These are phyloP conservation scores for Closterium sp. DNA, from an alignment of 139 green algal species.

Conservation along the genomic window DNA sequence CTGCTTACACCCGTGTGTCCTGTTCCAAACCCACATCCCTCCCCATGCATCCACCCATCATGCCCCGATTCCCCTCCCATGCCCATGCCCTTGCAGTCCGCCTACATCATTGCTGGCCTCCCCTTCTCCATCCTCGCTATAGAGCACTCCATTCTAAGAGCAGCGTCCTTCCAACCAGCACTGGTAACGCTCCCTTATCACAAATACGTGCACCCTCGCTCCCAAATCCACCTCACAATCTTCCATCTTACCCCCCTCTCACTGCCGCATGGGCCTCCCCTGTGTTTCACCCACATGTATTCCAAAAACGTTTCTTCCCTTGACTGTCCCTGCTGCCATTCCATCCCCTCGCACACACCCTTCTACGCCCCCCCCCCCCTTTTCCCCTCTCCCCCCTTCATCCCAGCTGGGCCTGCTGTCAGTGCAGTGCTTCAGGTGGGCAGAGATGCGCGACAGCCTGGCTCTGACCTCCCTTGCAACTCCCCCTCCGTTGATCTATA, in stretches of 20 bases:
- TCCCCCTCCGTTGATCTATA: too few relatives aligned
- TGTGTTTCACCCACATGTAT: too few relatives aligned
- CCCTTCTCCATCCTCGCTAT: constrained; percentile 20
- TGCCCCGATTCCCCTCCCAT: too few relatives aligned
- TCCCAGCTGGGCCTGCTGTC: constrained; percentile 27
- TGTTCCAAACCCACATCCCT: too few relatives aligned
- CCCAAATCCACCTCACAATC: too few relatives aligned
- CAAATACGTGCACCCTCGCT: too few relatives aligned
- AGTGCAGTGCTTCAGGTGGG: constrained; percentile 19
- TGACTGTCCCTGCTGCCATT: not conserved
- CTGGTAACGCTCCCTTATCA: constrained; percentile 4
- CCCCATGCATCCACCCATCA: too few relatives aligned
- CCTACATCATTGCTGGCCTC: constrained; percentile 30
- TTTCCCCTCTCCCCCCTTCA: constrained; percentile 2
- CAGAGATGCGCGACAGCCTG: not conserved
- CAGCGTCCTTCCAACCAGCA: constrained; percentile 5
- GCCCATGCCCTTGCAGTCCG: not conserved
- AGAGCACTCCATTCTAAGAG: constrained; percentile 28
- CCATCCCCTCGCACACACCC: not conserved
- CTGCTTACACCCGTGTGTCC: too few relatives aligned
- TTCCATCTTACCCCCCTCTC: too few relatives aligned
- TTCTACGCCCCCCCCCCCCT: not conserved
- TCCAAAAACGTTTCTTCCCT: too few relatives aligned
- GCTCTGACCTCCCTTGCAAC: too few relatives aligned
- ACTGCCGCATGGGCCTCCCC: not conserved